Evolutionary conservation across 140 eudicot species (phyloP).

Genomic region (Cichorium intybus): DNA sequence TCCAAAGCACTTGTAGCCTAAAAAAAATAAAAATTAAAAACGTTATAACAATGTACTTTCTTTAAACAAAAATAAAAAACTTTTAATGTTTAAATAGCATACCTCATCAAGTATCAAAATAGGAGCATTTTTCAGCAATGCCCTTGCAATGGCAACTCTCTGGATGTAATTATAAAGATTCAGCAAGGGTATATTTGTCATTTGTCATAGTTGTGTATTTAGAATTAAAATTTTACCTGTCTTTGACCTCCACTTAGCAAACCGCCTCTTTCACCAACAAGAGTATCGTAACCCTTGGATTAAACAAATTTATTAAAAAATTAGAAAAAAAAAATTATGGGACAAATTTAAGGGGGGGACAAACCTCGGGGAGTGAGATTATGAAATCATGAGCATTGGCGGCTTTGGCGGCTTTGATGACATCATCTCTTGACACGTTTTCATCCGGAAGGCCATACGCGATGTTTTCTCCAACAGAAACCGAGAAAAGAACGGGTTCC

Average conservation of each 20-base stretch:
- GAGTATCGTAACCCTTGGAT: conserved; percentile 90
- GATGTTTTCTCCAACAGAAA: conserved; percentile 94
- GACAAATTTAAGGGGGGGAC: conserved; percentile 2
- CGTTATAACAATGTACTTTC: neutral
- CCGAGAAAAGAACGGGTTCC: conserved; percentile 97
- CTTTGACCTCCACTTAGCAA: conserved; percentile 96
- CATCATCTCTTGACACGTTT: conserved; percentile 80
- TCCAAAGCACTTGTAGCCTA: conserved; percentile 99
- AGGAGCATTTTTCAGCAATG: conserved; percentile 92
- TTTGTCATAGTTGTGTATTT: neutral
- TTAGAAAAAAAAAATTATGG: neutral
- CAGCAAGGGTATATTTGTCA: neutral
- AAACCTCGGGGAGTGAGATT: conserved; percentile 90
- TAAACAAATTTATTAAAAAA: conserved; percentile 15
- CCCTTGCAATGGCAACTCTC: conserved; percentile 98
- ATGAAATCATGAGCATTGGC: conserved; percentile 99
- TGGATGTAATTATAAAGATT: conserved; percentile 33
- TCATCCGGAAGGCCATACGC: conserved; percentile 98
- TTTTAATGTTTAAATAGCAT: neutral
- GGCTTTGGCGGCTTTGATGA: conserved; percentile 95
- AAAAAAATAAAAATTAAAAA: conserved; percentile 6
- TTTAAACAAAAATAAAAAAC: neutral
- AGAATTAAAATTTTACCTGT: conserved; percentile 51
- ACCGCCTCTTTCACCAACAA: conserved; percentile 98
- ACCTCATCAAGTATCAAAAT: conserved; percentile 96